Conservation (phyloP, 228 moss, liverwort and hornwort species). For the Sphagnum magellanicum region DNA sequence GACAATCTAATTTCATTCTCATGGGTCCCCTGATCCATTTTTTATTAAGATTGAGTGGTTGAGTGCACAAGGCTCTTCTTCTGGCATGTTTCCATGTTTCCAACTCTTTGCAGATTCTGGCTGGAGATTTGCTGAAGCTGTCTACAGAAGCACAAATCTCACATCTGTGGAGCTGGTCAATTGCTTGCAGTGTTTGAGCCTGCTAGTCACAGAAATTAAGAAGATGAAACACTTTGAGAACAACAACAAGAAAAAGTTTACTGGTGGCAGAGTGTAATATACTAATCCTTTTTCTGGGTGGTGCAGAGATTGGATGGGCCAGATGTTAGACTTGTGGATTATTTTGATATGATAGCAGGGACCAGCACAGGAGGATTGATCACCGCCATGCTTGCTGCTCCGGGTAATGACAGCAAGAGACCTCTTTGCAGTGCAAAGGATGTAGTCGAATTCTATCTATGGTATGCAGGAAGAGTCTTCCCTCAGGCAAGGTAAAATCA, state of each 20-base stretch:
- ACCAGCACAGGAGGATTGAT: conserved; percentile 60
- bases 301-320: conserved; percentile 54
- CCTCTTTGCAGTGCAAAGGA: conserved; percentile 49
- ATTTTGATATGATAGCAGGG: conserved; percentile 60
- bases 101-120: neutral
- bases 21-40: too few relatives aligned
- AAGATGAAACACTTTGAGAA: too few relatives aligned
- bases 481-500: conserved; percentile 24
- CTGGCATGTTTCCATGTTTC: too few relatives aligned
- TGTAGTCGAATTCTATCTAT: conserved; percentile 55
- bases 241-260: too few relatives aligned
- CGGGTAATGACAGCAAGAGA: conserved; percentile 28
- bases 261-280: too few relatives aligned
- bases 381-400: conserved; percentile 47
- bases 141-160: neutral
- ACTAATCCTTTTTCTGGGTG: neutral
- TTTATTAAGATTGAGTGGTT: too few relatives aligned
- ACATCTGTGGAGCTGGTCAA: neutral
- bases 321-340: conserved; percentile 52
- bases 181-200: neutral
- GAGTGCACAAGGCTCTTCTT: too few relatives aligned
- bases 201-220: neutral
- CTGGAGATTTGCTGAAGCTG: neutral
- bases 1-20: too few relatives aligned
- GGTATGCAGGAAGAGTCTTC: conserved; percentile 47